Base-by-base conservation (phyloP, 257 asterid genomes). In the Verbascum thapsus region DNA sequence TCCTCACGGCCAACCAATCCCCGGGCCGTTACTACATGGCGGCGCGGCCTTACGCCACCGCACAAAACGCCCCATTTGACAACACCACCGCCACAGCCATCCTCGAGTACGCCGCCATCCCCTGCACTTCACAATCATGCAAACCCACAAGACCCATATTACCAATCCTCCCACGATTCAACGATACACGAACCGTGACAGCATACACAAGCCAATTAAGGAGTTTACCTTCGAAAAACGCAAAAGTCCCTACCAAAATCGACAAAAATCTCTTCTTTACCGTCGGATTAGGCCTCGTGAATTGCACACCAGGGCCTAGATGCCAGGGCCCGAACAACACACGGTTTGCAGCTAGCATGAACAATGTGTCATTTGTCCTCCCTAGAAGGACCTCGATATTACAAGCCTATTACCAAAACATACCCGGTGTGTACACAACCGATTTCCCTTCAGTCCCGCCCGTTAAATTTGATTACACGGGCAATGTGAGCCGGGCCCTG, bases 311-410 rank as follows among this genome's bases (percentile, higher is more conserved):
- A 0, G 83, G 87, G 2, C 90, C 86, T 0, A 69, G 82, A 44
- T 86, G 95, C 66, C 88, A 78, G 67, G 95, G 90, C 22, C 90
- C 95, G 0, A 80, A 78, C 35, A 79, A 76, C 74, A 78, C 88
- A 0, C 70, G 86, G 0, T 83, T 83, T 32, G 86, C 90, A 2
- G 84, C 90, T 0, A 80, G 86, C 68, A 80, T 83, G 84, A 85
- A 85, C 80, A 85, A 85, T 12, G 54, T 83, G 0, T 85, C 94
- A 3, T 80, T 83, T 23, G 65, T 74, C 20, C 69, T 81, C 1
- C 95, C 95, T 0, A 64, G 77, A 16, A 74, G 35, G 11, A 76
- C 75, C 8, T 83, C 90, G 0, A 15, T 85, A 6, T 35, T 85
- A 23, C 85, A 85, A 61, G 94, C 94, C 1, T 83, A 82, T 61